Evolutionary conservation across 164 flowering plant species (phyloP).

Genomic region (Tetrastigma voinierianum): DNA sequence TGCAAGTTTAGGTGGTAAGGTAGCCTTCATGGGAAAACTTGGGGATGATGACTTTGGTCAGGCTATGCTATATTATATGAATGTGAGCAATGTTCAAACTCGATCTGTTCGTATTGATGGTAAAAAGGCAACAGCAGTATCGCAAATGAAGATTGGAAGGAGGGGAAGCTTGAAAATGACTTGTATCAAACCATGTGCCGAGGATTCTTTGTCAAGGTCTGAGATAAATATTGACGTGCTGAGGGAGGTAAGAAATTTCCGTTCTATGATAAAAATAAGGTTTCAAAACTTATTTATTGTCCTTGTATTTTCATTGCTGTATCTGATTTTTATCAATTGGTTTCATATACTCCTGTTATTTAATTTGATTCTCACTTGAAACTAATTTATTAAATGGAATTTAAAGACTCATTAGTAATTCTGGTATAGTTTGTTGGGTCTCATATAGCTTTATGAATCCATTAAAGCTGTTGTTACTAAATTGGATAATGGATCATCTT

Average conservation of each 20-base stretch:
- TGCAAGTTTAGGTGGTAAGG: slow-evolving; percentile 78
- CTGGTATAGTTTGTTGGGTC: no score
- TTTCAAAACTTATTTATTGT: not conserved
- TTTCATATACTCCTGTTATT: not conserved
- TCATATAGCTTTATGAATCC: no score
- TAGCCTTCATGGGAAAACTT: slow-evolving; percentile 93
- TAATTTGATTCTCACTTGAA: no score
- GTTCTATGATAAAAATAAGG: not conserved
- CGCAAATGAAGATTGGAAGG: slow-evolving; percentile 69
- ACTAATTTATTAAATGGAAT: no score
- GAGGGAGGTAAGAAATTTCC: slow-evolving; percentile 60
- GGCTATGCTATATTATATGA: slow-evolving; percentile 61
- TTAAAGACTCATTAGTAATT: no score
- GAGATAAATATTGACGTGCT: slow-evolving; percentile 89
- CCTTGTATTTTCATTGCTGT: not conserved
- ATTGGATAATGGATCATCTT: no score
- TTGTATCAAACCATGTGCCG: slow-evolving; percentile 63
- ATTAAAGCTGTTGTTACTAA: no score
- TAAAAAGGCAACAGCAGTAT: slow-evolving; percentile 46
- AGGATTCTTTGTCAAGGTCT: slow-evolving; percentile 71
- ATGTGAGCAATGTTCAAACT: slow-evolving; percentile 71
- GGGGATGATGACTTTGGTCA: slow-evolving; percentile 85
- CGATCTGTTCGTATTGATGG: slow-evolving; percentile 62
- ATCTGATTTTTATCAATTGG: not conserved
- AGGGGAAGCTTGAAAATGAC: slow-evolving; percentile 64